Percentiles rank a stretch among this genome's conserved stretches.
Evolutionary conservation across 495 filamentous ascomycete genomes (phyloP).

Genomic region (Glutinoglossum americanum): DNA sequence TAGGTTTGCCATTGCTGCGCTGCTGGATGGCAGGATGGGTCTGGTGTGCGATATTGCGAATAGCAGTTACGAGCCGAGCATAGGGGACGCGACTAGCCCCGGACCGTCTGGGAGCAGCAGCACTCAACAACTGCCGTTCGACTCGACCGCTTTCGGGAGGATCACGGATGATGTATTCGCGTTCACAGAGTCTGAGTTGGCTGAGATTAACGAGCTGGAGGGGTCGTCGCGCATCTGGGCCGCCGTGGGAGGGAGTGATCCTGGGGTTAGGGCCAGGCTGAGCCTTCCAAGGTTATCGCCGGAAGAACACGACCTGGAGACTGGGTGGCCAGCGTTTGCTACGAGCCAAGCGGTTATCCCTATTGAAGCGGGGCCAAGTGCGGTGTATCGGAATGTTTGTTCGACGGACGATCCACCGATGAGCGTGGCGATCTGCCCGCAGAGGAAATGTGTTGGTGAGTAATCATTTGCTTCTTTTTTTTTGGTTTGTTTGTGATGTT

Average conservation of each 20-base stretch:
- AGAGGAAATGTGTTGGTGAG: constrained; percentile 34
- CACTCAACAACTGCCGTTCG: not conserved
- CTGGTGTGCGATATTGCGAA: constrained; percentile 40
- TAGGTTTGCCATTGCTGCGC: constrained; percentile 35
- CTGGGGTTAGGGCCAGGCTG: too few species aligned
- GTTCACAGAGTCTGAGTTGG: not conserved
- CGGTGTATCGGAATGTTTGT: constrained; percentile 37
- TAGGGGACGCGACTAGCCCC: too few species aligned
- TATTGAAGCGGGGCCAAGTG: constrained; percentile 14
- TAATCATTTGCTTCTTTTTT: not conserved
- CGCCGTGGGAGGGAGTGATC: not conserved
- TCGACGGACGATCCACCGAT: constrained; percentile 42
- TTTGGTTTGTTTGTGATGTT: too few species aligned
- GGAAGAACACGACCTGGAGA: not conserved
- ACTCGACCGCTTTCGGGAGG: not conserved
- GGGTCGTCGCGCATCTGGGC: not conserved
- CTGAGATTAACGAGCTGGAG: not conserved
- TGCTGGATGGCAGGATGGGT: constrained; percentile 39
- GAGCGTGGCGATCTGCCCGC: constrained; percentile 47
- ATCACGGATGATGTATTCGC: not conserved
- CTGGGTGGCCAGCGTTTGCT: not conserved
- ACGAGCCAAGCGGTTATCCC: not conserved
- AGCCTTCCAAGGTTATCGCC: too few species aligned
- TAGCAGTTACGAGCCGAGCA: too few species aligned
- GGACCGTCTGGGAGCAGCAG: too few species aligned